Percentiles rank a stretch among this genome's conserved stretches.
phyloP scores from a whole-genome alignment of 1,139 yeast genomes.

The Hyphopichia wangnamkhiaoensis region DNA sequence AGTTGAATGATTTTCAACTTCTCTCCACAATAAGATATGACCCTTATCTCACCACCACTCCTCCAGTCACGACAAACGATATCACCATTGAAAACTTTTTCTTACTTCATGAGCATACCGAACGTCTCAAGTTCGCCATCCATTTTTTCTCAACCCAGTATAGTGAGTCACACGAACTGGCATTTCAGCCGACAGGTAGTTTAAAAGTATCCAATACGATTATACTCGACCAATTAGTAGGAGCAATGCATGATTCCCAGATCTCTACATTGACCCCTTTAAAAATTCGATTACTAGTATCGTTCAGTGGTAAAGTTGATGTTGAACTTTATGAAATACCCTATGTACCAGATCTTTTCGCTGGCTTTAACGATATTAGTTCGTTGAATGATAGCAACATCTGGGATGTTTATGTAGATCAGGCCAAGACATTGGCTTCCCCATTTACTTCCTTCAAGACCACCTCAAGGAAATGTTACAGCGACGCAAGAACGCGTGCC shows the following conservation, averaged over 20 bases:
- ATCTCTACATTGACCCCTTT: conserved; percentile 41
- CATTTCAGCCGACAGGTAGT: too few species aligned
- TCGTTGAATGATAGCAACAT: conserved; percentile 12
- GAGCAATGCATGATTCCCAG: conserved; percentile 33
- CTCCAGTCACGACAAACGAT: conserved; percentile 26
- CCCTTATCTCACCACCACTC: conserved; percentile 43
- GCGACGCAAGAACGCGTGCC: conserved; percentile 56
- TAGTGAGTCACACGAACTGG: too few species aligned
- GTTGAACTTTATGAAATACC: conserved; percentile 52
- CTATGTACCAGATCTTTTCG: conserved; percentile 39
- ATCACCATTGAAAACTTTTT: conserved; percentile 49
- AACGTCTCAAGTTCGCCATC: conserved; percentile 56
- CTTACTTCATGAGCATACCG: conserved; percentile 62
- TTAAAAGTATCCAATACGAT: conserved; percentile 12
- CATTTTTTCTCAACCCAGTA: conserved; percentile 47
- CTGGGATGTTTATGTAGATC: conserved; percentile 68
- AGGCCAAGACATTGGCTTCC: conserved; percentile 53
- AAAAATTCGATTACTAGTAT: conserved; percentile 60
- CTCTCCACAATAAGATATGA: conserved; percentile 75
- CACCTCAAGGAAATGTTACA: conserved; percentile 67
- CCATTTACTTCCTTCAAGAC: conserved; percentile 91
- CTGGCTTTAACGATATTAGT: conserved; percentile 34
- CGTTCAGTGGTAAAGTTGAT: conserved; percentile 47
- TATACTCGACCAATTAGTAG: conserved; percentile 46
- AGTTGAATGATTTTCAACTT: conserved; percentile 45